A percentile compares a stretch with the other conserved stretches of the same genome.
Conservation (phyloP, 1,284 basidiomycete genomes). For the Tilletia horrida region DNA sequence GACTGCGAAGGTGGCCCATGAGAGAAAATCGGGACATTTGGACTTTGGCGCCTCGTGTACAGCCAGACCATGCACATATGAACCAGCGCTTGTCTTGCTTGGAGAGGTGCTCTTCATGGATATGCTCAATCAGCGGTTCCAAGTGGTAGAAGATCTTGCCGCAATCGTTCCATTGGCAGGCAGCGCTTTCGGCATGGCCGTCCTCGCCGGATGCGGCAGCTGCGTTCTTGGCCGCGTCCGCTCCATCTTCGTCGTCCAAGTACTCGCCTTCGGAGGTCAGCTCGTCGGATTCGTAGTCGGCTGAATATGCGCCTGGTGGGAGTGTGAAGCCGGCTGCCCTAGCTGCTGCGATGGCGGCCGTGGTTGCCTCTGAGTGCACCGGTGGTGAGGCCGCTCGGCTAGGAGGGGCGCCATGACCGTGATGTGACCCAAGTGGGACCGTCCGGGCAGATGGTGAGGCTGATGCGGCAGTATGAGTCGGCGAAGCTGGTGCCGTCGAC, state of each 20-base stretch:
- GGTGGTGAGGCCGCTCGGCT: not conserved
- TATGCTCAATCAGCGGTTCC: conserved; percentile 70
- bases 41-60: conserved; percentile 70
- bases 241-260: conserved; percentile 20
- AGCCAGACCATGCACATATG: conserved; percentile 82
- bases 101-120: conserved; percentile 72
- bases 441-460: not conserved
- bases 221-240: conserved; percentile 18
- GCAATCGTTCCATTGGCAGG: conserved; percentile 74
- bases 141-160: conserved; percentile 68
- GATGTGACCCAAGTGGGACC: too few species aligned
- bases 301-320: not conserved
- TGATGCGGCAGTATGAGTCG: not conserved
- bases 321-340: conserved; percentile 6
- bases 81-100: conserved; percentile 75
- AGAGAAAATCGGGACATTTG: conserved; percentile 84
- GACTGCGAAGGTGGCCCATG: conserved; percentile 72
- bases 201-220: conserved; percentile 23
- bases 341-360: conserved; percentile 8
- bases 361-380: not conserved
- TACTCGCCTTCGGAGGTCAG: conserved; percentile 37
- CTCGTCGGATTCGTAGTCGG: conserved; percentile 5
- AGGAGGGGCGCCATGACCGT: not conserved
- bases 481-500: conserved; percentile 4
- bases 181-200: conserved; percentile 35